Evolutionary conservation across 306 rosid species (phyloP).

Genomic region (Rosa lucieae): DNA sequence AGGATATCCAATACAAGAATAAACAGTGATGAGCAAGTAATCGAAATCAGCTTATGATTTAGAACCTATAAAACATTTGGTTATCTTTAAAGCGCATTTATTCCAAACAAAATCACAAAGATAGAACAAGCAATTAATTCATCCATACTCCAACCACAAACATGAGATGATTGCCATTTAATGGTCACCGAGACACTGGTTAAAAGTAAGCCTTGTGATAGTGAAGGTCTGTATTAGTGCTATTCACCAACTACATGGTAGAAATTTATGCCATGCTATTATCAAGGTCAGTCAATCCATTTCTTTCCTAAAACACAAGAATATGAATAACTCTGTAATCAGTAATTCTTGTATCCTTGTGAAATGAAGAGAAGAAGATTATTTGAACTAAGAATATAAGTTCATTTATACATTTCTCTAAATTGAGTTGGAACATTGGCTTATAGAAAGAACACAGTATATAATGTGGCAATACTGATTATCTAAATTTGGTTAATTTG

Average conservation of each 20-base stretch:
- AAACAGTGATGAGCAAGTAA: neutral
- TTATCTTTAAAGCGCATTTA: neutral
- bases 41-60: neutral
- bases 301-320: neutral
- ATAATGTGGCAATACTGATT: neutral
- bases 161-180: neutral
- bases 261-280: too few relatives aligned
- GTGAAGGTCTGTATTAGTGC: neutral
- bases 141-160: neutral
- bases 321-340: neutral
- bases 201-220: neutral
- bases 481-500: neutral
- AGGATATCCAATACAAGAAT: neutral
- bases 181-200: neutral
- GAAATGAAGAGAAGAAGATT: too few relatives aligned
- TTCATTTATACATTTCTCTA: neutral
- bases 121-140: neutral
- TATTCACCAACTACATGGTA: too few relatives aligned
- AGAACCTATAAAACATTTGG: neutral
- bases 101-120: neutral
- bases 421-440: neutral
- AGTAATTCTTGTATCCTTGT: neutral
- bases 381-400: neutral
- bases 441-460: neutral
- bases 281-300: neutral